Evolutionary conservation across 306 rosid species (phyloP), one percentile per base, ranked within the genome.

Genomic region (Hippophae tibetana): DNA sequence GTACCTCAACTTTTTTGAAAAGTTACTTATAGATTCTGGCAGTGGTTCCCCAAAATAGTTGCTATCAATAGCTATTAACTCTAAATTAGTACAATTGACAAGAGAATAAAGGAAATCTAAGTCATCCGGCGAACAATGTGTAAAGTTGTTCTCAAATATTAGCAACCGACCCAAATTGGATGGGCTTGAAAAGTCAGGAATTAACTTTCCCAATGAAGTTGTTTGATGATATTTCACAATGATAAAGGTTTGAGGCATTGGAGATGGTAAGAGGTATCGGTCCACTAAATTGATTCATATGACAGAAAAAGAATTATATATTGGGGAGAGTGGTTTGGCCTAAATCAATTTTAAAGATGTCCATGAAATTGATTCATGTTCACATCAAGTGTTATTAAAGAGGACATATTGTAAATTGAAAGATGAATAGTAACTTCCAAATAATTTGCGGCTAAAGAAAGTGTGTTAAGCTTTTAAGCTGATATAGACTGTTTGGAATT

Each of bases 61-160:
- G 1, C 0, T 0, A 27, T 0, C 1, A 38, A 44, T 5, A 2
- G 2, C 2, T 40, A 58, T 2, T 0, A 1, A 0, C 1, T 7
- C 0, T 9, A 66, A 42, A 0, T 23, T 7, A 0, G 62, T 46
- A 13, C 63, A 49, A 27, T 66, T 66, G 7, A 38, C 23, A 7
- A 46, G 4, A 41, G 14, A 57, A 9, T 47, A 14, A 41, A 42
- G 6, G 11, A 26, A 31, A n/a, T 14, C 6, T 18, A 27, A 12
- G 26, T 47, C 51, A 49, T 41, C 12, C 1, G 14, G 0, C 8
- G 48, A 9, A 5, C n/a, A 3, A 31, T 13, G 7, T 10, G 13
- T 47, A 2, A 47, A 40, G 9, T 27, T 9, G 27, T 56, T 65
- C 5, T 8, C 2, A 7, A n/a, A 6, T 6, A 25, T 2, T 7